Evolutionary conservation across 805 yeast genomes (phyloP).

Genomic region (Isabelozyma gotoi): DNA sequence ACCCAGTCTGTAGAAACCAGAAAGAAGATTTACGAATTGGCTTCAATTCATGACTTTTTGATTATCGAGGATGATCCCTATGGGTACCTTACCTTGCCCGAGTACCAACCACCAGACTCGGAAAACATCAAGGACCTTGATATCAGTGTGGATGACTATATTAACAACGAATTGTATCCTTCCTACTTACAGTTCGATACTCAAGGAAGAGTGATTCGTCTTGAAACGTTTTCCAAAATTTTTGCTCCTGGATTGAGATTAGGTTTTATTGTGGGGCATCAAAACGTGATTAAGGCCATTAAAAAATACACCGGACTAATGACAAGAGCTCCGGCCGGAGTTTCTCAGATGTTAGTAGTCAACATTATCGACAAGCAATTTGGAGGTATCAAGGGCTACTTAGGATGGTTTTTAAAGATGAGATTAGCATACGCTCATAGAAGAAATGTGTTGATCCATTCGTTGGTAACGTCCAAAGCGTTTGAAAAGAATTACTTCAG

Average conservation of each 20-base stretch:
- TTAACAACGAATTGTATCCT: conserved; percentile 43
- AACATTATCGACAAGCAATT: conserved; percentile 13
- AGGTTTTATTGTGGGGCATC: conserved; percentile 58
- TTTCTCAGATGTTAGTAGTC: conserved; percentile 13
- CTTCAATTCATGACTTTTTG: conserved; percentile 54
- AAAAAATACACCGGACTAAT: conserved; percentile 12
- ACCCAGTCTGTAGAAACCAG: conserved; percentile 52
- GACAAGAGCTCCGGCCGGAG: conserved; percentile 16
- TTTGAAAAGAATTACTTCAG: conserved; percentile 15
- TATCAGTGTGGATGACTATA: conserved; percentile 44
- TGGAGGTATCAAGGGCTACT: conserved; percentile 26
- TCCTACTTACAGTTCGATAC: conserved; percentile 55
- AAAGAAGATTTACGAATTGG: conserved; percentile 48
- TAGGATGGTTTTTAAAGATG: conserved; percentile 16
- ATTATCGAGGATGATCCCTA: conserved; percentile 74
- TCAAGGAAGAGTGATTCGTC: conserved; percentile 58
- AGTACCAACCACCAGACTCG: conserved; percentile 33
- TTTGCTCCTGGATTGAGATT: conserved; percentile 68
- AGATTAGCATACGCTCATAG: conserved; percentile 13
- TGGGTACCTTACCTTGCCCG: conserved; percentile 55
- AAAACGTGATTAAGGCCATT: conserved; percentile 39
- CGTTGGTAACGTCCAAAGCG: conserved; percentile 17
- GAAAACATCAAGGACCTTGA: conserved; percentile 21
- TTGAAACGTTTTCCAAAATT: conserved; percentile 64
- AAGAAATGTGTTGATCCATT: conserved; percentile 13